phyloP scores from a whole-genome alignment of 148 eudicot species.

The Persicaria tinctoria region DNA sequence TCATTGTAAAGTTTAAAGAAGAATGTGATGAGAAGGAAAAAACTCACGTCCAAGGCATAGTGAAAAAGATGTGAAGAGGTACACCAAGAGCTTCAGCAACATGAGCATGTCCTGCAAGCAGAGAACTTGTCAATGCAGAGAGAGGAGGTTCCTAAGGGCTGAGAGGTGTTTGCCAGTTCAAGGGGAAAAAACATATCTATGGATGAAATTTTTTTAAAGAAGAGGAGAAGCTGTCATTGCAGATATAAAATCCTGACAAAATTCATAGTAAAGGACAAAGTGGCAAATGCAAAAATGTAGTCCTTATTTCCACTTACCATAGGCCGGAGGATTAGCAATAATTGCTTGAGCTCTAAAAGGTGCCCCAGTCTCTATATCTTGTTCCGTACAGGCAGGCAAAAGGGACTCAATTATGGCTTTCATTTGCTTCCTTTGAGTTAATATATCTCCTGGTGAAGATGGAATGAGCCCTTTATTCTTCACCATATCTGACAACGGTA shows the following conservation, averaged over 20 bases:
- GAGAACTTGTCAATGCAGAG: background rate
- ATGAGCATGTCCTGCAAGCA: constrained; percentile 71
- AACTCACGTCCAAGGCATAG: constrained; percentile 98
- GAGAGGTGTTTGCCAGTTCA: background rate
- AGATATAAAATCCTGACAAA: background rate
- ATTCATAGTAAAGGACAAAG: background rate
- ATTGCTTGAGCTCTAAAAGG: constrained; percentile 86
- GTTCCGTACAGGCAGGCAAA: constrained; percentile 82
- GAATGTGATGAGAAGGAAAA: background rate
- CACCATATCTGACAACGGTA: constrained; percentile 62
- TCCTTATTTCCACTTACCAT: constrained; percentile 38
- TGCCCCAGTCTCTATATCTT: constrained; percentile 60
- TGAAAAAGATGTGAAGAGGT: constrained; percentile 90
- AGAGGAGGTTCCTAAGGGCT: background rate
- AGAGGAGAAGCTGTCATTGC: background rate
- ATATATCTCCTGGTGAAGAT: constrained; percentile 60
- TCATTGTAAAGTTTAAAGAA: background rate
- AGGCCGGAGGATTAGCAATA: constrained; percentile 91
- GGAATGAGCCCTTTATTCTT: constrained; percentile 81
- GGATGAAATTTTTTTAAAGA: too few relatives aligned
- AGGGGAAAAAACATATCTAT: background rate
- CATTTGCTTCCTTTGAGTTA: constrained; percentile 66
- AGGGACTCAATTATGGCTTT: constrained; percentile 71
- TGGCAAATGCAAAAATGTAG: background rate
- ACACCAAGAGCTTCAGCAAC: constrained; percentile 95